Base-by-base conservation (phyloP, 2,329 filamentous ascomycete genomes). In the Spiromastix sp. region DNA sequence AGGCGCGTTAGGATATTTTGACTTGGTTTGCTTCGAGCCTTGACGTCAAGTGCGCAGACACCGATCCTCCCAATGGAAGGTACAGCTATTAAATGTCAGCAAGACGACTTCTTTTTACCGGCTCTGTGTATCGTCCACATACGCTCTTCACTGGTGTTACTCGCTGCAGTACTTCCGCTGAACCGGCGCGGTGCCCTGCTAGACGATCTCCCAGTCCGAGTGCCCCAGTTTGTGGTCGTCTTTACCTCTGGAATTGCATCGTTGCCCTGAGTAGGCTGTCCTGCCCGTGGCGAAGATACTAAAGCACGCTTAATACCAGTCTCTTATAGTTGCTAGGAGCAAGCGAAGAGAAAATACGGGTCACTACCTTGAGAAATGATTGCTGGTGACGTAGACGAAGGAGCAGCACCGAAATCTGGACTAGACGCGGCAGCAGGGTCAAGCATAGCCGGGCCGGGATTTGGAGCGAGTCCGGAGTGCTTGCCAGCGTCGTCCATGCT, bases 11-110 rank as follows among this genome's bases (percentile, higher is more conserved):
- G 66, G 47, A 98, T 98, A 53, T 94, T 96, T 46, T 93, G 75
- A 54, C 89, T 95, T 1, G 91, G 91, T 60, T 96, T 96, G 68
- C 87, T 95, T 51, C 91, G 76, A 22, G 91, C 91, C 64, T 98
- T 98, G 48, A 89, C 75, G 62, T 98, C 91, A 39, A 98, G 68
- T 15, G 91, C 93, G 57, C 91, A 98, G 7, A 98, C 85, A 34
- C 91, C 91, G 52, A 98, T 94, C 39, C 69, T 72, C 41, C 77
- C 77, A 42, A 77, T 62, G 12, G 60, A 62, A 4, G 56, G 43
- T 13, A 44, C 40, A 17, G 46, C 46, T 51, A 27, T 15, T 27
- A 19, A n/a, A n/a, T n/a, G n/a, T n/a, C n/a, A n/a, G n/a, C n/a
- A n/a, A 5, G 17, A 18, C 18, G 21, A 11, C 32, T 20, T n/a